These are phyloP conservation scores for Phytopythium mirpurense DNA, from an alignment of 352 stramenopile species.

Conservation along the genomic window DNA sequence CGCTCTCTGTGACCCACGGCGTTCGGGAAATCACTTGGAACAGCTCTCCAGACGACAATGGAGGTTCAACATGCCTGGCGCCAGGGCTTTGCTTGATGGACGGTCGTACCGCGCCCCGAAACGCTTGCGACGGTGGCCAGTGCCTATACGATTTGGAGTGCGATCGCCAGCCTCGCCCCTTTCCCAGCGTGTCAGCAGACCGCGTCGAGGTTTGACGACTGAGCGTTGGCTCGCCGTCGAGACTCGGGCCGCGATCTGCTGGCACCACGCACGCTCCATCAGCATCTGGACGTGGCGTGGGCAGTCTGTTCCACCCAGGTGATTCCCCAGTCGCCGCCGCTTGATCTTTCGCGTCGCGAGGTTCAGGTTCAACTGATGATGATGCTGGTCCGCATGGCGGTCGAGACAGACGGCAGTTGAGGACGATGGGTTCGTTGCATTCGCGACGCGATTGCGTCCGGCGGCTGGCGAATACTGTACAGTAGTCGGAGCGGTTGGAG, in stretches of 20 bases:
- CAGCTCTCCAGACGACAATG: background rate
- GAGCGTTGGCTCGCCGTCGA: no score
- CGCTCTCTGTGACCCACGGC: background rate
- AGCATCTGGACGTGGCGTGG: no score
- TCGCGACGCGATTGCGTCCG: no score
- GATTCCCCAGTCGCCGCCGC: background rate
- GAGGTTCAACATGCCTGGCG: no score
- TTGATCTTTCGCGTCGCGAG: background rate
- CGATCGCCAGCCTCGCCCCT: background rate
- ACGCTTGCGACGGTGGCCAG: background rate
- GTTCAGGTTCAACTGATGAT: slow-evolving; percentile 3
- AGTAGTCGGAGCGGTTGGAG: no score
- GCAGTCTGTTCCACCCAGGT: background rate
- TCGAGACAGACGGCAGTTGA: no score
- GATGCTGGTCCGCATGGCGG: background rate
- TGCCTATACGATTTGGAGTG: background rate
- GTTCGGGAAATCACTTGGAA: background rate
- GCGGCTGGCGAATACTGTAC: no score
- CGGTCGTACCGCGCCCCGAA: background rate
- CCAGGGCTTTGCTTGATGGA: no score
- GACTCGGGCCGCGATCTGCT: no score
- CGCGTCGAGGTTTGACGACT: no score
- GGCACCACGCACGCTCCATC: no score
- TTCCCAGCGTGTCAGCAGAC: background rate
- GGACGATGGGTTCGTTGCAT: no score